Evolutionary conservation across 495 filamentous ascomycete genomes (phyloP).

Genomic region (Podospora pseudopauciseta): DNA sequence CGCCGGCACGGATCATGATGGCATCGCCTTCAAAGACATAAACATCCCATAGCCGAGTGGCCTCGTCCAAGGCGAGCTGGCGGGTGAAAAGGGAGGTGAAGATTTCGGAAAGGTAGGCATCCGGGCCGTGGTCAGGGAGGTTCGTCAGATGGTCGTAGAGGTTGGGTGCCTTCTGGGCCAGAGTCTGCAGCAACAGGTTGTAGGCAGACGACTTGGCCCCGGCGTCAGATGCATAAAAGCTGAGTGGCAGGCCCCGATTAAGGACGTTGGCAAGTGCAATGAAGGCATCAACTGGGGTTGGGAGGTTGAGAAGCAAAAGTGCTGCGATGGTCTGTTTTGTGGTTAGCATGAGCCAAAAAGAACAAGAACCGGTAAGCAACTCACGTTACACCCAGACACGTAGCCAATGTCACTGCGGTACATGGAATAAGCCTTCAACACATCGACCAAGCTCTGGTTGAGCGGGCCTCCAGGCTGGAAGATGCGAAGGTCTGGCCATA

Average conservation of each 20-base stretch:
- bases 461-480: conserved; percentile 76
- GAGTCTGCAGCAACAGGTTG: conserved; percentile 63
- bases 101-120: conserved; percentile 47
- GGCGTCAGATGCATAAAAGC: conserved; percentile 77
- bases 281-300: conserved; percentile 69
- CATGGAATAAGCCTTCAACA: conserved; percentile 86
- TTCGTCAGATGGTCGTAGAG: conserved; percentile 64
- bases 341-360: conserved; percentile 21
- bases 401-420: conserved; percentile 94
- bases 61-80: conserved; percentile 63
- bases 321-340: conserved; percentile 68
- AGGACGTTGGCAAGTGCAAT: conserved; percentile 80
- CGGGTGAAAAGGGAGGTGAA: conserved; percentile 54
- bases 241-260: conserved; percentile 82
- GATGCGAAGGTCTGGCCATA: conserved; percentile 78
- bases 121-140: conserved; percentile 30
- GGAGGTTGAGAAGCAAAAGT: conserved; percentile 79
- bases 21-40: conserved; percentile 91
- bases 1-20: conserved; percentile 70
- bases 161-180: conserved; percentile 67
- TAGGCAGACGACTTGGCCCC: conserved; percentile 70
- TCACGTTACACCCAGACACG: conserved; percentile 76
- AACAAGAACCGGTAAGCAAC: conserved; percentile 22
- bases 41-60: conserved; percentile 83
- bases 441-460: conserved; percentile 71